A percentile compares a stretch with the other conserved stretches of the same genome.
These are phyloP conservation scores for Pythium plurisporium DNA, from an alignment of 352 stramenopile genomes.

Conservation along the genomic window DNA sequence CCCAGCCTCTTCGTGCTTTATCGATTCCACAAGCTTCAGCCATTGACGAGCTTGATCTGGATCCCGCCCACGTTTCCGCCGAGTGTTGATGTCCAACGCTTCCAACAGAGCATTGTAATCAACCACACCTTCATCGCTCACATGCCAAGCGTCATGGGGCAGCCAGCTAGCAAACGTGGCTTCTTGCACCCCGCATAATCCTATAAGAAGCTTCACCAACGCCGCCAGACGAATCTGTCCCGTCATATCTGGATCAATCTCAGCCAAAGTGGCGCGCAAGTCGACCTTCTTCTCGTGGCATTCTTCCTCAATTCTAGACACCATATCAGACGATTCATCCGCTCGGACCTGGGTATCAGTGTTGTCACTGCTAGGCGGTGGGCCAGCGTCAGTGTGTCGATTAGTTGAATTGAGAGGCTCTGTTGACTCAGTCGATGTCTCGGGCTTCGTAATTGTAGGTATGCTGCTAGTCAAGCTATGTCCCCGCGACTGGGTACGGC, in stretches of 20 bases:
- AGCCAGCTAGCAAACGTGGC: conserved; percentile 1
- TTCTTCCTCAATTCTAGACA: conserved; percentile 1
- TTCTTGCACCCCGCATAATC: conserved; percentile 11
- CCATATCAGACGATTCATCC: background rate
- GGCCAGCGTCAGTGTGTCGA: too few species aligned
- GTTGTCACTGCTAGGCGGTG: too few species aligned
- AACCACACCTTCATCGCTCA: conserved; percentile 3
- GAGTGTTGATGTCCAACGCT: conserved; percentile 4
- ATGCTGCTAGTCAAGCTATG: background rate
- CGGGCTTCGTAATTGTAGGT: conserved; percentile 2
- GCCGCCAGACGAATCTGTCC: conserved; percentile 6
- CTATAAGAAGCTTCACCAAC: conserved; percentile 4
- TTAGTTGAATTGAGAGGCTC: background rate
- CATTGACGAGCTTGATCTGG: background rate
- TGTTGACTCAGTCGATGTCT: background rate
- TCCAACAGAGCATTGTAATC: conserved; percentile 12
- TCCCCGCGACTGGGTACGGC: conserved; percentile 6
- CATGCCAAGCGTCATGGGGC: background rate
- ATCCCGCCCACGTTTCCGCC: background rate
- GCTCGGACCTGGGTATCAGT: too few species aligned
- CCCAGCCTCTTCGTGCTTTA: conserved; percentile 6
- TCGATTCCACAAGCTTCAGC: conserved; percentile 7
- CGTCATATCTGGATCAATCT: conserved; percentile 9
- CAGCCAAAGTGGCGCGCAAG: conserved; percentile 1
- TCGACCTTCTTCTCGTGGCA: conserved; percentile 15